These are phyloP conservation scores for Fagopyrum homotropicum DNA, from an alignment of 148 eudicot genomes.

Conservation along the genomic window DNA sequence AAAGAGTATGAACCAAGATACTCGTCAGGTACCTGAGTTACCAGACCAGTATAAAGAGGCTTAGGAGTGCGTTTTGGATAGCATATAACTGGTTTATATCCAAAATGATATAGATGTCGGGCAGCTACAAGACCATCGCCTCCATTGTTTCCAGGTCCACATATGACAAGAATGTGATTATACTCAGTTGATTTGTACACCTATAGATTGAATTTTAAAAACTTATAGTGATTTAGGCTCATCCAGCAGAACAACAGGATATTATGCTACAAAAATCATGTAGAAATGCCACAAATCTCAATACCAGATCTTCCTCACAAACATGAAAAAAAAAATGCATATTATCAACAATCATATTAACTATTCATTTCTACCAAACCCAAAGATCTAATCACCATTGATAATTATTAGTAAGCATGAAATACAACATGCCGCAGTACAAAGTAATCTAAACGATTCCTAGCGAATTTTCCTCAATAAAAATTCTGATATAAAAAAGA, in stretches of 20 bases:
- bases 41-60: constrained; percentile 80
- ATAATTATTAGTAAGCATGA: background rate
- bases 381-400: background rate
- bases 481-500: background rate
- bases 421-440: background rate
- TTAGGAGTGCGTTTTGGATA: constrained; percentile 93
- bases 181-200: constrained; percentile 62
- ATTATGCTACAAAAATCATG: background rate
- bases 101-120: constrained; percentile 90
- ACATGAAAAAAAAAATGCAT: background rate
- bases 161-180: constrained; percentile 73
- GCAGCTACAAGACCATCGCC: constrained; percentile 99
- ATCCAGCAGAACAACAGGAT: background rate
- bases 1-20: constrained; percentile 9
- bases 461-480: background rate
- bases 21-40: constrained; percentile 64
- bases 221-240: background rate
- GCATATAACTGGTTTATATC: constrained; percentile 73
- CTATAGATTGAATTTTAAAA: constrained; percentile 30
- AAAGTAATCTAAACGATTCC: background rate
- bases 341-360: constrained; percentile 1
- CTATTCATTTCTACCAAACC: background rate
- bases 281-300: background rate
- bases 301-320: background rate
- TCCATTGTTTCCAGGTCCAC: constrained; percentile 99